phyloP scores from a whole-genome alignment of 345 rosid species.

The Excoecaria cochinchinensis region DNA sequence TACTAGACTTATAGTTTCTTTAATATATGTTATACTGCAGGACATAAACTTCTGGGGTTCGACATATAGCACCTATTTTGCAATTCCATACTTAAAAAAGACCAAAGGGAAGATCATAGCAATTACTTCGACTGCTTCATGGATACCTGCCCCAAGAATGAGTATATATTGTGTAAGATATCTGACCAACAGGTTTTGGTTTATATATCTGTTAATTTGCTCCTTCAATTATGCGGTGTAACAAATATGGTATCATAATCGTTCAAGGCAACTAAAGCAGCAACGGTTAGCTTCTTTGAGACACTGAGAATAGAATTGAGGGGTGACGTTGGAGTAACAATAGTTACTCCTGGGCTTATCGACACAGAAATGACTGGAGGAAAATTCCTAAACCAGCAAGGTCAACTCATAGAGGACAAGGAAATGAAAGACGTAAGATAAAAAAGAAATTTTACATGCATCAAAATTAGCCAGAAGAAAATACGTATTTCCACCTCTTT shows the following conservation, averaged over 20 bases:
- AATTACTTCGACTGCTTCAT: constrained; percentile 43
- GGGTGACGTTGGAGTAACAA: constrained; percentile 38
- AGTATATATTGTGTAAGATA: constrained; percentile 44
- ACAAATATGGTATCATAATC: not conserved
- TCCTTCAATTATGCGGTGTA: not conserved
- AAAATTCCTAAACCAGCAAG: not conserved
- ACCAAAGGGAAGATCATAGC: constrained; percentile 49
- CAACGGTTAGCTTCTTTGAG: constrained; percentile 48
- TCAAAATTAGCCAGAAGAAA: too few relatives aligned
- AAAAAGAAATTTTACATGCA: too few relatives aligned
- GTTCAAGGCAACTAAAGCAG: constrained; percentile 69
- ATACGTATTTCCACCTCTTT: not conserved
- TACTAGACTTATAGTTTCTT: not conserved
- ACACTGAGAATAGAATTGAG: constrained; percentile 61
- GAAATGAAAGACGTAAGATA: constrained; percentile 3
- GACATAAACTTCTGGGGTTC: constrained; percentile 60
- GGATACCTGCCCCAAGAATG: constrained; percentile 42
- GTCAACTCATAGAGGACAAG: not conserved
- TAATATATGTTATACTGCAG: constrained; percentile 15
- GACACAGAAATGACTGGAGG: constrained; percentile 46
- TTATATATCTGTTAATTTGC: not conserved
- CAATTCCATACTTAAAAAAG: constrained; percentile 38
- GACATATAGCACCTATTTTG: constrained; percentile 39
- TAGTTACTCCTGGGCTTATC: constrained; percentile 58
- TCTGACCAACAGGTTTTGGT: too few relatives aligned